These are phyloP conservation scores for Colletotrichum spinosum DNA, from an alignment of 2,329 filamentous ascomycete genomes.

Conservation along the genomic window DNA sequence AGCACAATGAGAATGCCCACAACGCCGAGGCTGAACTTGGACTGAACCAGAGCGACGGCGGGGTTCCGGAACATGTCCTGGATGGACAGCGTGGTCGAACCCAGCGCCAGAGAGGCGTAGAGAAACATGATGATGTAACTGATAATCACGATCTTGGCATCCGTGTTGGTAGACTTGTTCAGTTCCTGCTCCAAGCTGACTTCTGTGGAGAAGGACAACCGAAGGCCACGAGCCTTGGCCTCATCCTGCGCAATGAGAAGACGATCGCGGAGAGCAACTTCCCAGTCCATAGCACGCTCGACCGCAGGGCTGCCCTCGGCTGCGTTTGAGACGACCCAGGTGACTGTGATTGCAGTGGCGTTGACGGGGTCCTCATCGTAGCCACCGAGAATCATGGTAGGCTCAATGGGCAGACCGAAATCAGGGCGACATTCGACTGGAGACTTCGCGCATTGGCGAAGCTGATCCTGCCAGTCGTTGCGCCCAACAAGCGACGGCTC, in stretches of 20 bases:
- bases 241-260: slow-evolving; percentile 85
- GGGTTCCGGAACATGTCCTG: slow-evolving; percentile 85
- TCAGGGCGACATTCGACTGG: slow-evolving; percentile 88
- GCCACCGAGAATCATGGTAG: slow-evolving; percentile 87
- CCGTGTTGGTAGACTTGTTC: slow-evolving; percentile 98
- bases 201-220: slow-evolving; percentile 94
- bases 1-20: slow-evolving; percentile 94
- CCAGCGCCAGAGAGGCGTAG: slow-evolving; percentile 92
- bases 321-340: slow-evolving; percentile 94
- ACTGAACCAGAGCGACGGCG: slow-evolving; percentile 87
- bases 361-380: slow-evolving; percentile 77
- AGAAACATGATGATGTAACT: slow-evolving; percentile 99
- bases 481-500: slow-evolving; percentile 71
- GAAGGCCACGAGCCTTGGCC: slow-evolving; percentile 80
- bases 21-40: slow-evolving; percentile 95
- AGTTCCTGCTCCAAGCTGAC: slow-evolving; percentile 94
- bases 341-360: slow-evolving; percentile 84
- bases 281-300: slow-evolving; percentile 87
- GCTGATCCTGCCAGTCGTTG: slow-evolving; percentile 76
- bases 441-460: slow-evolving; percentile 80
- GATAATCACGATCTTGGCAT: slow-evolving; percentile 95
- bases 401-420: slow-evolving; percentile 89
- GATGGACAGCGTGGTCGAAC: slow-evolving; percentile 84
- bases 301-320: slow-evolving; percentile 78
- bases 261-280: slow-evolving; percentile 79